Conservation (phyloP, 768 basidiomycete species). For the Lactifluus hygrophoroides region DNA sequence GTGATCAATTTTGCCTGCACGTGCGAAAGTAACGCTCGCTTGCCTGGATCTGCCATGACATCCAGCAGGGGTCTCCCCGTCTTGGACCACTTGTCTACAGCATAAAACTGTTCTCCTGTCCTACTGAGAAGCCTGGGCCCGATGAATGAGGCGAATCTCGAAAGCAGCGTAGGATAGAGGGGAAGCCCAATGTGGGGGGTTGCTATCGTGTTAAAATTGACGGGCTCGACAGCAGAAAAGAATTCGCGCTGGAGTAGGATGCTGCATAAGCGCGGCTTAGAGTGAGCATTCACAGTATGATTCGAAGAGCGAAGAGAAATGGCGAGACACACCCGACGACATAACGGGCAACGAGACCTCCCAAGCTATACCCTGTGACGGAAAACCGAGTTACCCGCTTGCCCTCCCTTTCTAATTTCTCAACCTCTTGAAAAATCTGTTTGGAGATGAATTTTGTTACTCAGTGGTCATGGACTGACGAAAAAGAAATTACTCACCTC, state of each 20-base stretch:
- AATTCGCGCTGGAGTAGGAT: conserved; percentile 60
- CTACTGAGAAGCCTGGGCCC: conserved; percentile 66
- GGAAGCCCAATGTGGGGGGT: conserved; percentile 79
- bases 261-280: background rate
- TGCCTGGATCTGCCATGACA: conserved; percentile 74
- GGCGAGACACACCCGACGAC: conserved; percentile 47
- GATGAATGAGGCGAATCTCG: conserved; percentile 41
- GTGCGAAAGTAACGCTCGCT: background rate
- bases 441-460: background rate
- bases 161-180: conserved; percentile 50
- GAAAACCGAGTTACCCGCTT: conserved; percentile 61
- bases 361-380: conserved; percentile 69
- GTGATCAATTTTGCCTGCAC: background rate
- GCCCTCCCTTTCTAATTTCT: conserved; percentile 43
- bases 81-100: conserved; percentile 59
- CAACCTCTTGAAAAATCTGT: conserved; percentile 50
- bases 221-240: conserved; percentile 60
- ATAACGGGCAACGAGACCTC: conserved; percentile 77
- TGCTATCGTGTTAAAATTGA: conserved; percentile 78
- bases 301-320: background rate
- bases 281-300: background rate
- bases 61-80: conserved; percentile 60
- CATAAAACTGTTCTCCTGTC: conserved; percentile 57
- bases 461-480: background rate
- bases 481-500: conserved; percentile 43